These are phyloP conservation scores for Colletotrichum eremochloae DNA, from an alignment of 2,329 filamentous ascomycete genomes.

Conservation along the genomic window DNA sequence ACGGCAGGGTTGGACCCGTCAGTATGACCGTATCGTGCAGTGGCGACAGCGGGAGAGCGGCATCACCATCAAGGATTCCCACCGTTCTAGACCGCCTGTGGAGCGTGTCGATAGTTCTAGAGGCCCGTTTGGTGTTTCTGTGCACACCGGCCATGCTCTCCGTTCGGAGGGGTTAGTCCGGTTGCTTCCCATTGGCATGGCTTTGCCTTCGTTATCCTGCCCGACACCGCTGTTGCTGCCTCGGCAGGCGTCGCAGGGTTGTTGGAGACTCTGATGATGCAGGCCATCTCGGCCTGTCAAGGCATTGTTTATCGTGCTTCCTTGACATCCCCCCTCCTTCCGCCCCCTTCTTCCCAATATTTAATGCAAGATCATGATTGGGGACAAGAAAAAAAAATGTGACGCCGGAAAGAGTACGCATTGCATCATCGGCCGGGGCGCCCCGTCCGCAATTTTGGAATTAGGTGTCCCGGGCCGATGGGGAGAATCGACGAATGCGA, in stretches of 20 bases:
- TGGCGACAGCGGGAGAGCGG: slow-evolving; percentile 36
- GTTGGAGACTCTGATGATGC: slow-evolving; percentile 16
- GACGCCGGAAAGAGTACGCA: slow-evolving; percentile 3
- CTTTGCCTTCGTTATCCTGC: not conserved
- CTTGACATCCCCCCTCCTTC: not conserved
- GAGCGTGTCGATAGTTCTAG: not conserved
- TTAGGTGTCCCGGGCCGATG: slow-evolving; percentile 10
- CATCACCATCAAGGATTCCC: not conserved
- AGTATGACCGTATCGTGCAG: slow-evolving; percentile 39
- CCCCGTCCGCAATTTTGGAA: slow-evolving; percentile 3
- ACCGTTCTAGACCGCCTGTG: not conserved
- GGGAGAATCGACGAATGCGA: slow-evolving; percentile 5
- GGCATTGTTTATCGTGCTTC: not conserved
- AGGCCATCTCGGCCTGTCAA: slow-evolving; percentile 3
- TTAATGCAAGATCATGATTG: slow-evolving; percentile 2
- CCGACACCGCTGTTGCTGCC: not conserved
- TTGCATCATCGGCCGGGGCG: slow-evolving; percentile 23
- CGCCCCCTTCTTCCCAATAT: not conserved
- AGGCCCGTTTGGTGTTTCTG: not conserved
- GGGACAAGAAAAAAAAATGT: not conserved
- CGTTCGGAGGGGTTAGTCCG: not conserved
- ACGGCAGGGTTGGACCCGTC: not conserved
- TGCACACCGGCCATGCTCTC: not conserved
- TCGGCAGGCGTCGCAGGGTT: slow-evolving; percentile 6
- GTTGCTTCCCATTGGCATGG: not conserved